Percentiles rank a stretch among this genome's conserved stretches.
phyloP scores from a whole-genome alignment of 2,329 filamentous ascomycete species.

The Paraphaeosphaeria sporulosa region DNA sequence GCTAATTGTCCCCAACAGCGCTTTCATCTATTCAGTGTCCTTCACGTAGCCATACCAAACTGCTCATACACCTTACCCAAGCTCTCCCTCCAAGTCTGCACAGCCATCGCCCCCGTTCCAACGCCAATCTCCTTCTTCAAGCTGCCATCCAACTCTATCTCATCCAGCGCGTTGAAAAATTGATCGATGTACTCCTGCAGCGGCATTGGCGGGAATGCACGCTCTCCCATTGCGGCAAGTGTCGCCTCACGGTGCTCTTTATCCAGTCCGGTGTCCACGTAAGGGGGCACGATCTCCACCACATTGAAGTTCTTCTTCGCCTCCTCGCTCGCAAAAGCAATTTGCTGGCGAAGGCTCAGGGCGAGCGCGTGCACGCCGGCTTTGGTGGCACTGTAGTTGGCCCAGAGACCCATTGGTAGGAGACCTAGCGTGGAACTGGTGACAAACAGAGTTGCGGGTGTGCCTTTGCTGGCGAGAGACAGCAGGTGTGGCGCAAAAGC shows the following conservation, averaged over 20 bases:
- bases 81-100: constrained; percentile 18
- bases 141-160: constrained; percentile 14
- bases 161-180: constrained; percentile 10
- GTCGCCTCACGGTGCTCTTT: constrained; percentile 27
- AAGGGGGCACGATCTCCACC: constrained; percentile 48
- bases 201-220: constrained; percentile 37
- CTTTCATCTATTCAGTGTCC: neutral
- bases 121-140: constrained; percentile 20
- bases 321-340: constrained; percentile 10
- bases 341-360: constrained; percentile 15
- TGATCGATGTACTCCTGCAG: constrained; percentile 41
- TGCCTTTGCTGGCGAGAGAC: neutral
- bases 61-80: constrained; percentile 17
- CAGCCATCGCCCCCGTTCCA: constrained; percentile 11
- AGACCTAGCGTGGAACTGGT: constrained; percentile 4
- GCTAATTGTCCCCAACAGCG: neutral
- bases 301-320: constrained; percentile 37
- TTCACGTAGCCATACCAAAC: constrained; percentile 12
- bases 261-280: constrained; percentile 48
- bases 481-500: constrained; percentile 11
- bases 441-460: constrained; percentile 1
- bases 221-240: constrained; percentile 26
- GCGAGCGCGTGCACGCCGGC: constrained; percentile 15
- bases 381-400: constrained; percentile 16
- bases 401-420: constrained; percentile 12